Percentiles rank a stretch among this genome's conserved stretches.
Evolutionary conservation across 2,329 filamentous ascomycete species (phyloP).

Genomic region (Dactylonectria macrodidyma): DNA sequence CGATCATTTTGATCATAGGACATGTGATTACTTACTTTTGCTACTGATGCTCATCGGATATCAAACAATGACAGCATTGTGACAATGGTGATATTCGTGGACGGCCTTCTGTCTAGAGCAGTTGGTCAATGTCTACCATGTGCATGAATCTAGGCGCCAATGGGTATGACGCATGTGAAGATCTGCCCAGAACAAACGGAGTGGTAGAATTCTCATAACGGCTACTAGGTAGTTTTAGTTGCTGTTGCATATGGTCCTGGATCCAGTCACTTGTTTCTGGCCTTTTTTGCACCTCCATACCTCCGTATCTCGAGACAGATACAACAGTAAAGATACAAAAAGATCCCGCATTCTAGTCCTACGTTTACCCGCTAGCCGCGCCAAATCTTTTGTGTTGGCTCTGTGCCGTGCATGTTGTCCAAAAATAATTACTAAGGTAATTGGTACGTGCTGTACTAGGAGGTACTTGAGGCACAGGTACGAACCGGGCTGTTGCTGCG

Average conservation of each 20-base stretch:
- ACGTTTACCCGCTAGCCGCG: constrained; percentile 19
- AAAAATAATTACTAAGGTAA: too few species aligned
- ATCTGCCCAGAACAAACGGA: not conserved
- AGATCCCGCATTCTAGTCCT: constrained; percentile 43
- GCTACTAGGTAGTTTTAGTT: not conserved
- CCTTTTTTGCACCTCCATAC: not conserved
- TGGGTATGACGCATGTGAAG: constrained; percentile 40
- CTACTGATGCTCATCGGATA: not conserved
- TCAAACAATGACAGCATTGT: not conserved
- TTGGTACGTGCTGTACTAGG: not conserved
- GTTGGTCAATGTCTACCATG: not conserved
- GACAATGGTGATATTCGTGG: too few species aligned
- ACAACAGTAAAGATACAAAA: not conserved
- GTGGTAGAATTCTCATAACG: not conserved
- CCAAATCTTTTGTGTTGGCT: constrained; percentile 43
- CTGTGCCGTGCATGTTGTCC: too few species aligned
- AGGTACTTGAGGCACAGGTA: too few species aligned
- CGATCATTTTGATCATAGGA: constrained; percentile 7
- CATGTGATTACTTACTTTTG: not conserved
- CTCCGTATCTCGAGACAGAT: not conserved
- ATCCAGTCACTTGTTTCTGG: not conserved
- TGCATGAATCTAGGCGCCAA: constrained; percentile 33
- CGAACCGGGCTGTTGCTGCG: too few species aligned
- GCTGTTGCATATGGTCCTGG: not conserved
- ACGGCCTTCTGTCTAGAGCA: not conserved